Evolutionary conservation across 805 yeast genomes (phyloP), one percentile per base, ranked within the genome.

Genomic region (Cyberlindnera mrakii): DNA sequence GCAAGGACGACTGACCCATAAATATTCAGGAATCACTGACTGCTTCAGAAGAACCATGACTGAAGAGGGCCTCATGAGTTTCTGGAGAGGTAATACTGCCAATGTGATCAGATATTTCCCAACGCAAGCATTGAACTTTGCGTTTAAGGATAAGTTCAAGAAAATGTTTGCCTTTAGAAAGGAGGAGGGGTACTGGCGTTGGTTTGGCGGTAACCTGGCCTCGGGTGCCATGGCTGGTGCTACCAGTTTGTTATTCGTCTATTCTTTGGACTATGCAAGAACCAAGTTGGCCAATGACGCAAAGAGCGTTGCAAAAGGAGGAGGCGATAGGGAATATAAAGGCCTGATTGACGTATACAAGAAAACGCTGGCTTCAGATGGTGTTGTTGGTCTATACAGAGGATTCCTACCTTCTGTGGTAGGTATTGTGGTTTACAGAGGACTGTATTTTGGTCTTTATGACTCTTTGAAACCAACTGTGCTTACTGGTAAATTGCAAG

Each of bases 31-130:
- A 82, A 88, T 88, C 55, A 71, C 59, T 51, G 96, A 88, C 64
- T 85, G 95, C 75, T 88, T 88, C 89, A 76, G 65, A 61, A 85
- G 96, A 80, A 88, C 96, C 55, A 82, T 87, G 53, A 80, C 83
- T 56, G 85, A 82, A 60, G 96, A 88, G 77, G 96, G 96, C 78
- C 62, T 85, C 52, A 75, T 71, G 53, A 72, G 96, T 49, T 86
- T 88, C 87, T 88, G 96, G 96, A 83, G 96, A 82, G 96, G 96
- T 79, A 88, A 88, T 86, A 88, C 96, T 54, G 96, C 96, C 61
- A 88, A 88, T 72, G 96, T 88, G 65, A 81, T 88, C 75, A 85
- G 96, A 78, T 88, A 88, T 80, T 88, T 88, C 91, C 96, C 96
- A 69, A 88, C 96, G 67, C 96, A 88, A 74, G 96, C 96, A 61